These are phyloP conservation scores for Populus trichocarpa DNA, from an alignment of 441 rosid genomes.

Conservation along the genomic window DNA sequence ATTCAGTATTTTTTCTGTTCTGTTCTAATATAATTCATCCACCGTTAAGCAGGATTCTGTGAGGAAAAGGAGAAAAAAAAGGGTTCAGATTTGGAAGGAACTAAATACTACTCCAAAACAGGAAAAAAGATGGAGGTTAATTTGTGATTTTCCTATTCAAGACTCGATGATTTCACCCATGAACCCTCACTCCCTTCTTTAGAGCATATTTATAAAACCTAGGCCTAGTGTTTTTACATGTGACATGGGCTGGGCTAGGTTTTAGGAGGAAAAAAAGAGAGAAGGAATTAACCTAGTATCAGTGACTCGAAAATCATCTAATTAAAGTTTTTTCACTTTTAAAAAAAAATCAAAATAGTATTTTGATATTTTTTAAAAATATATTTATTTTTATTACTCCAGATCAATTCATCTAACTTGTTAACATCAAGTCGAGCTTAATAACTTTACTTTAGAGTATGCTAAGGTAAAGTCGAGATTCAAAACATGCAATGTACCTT, in stretches of 20 bases:
- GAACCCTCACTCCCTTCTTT: background rate
- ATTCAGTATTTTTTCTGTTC: background rate
- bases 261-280: too few relatives aligned
- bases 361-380: too few relatives aligned
- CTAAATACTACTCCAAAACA: background rate
- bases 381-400: too few relatives aligned
- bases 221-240: too few relatives aligned
- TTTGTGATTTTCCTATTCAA: background rate
- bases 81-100: background rate
- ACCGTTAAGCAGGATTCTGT: background rate
- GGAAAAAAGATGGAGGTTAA: background rate
- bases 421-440: background rate
- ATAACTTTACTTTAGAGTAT: background rate
- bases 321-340: too few relatives aligned
- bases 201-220: too few relatives aligned
- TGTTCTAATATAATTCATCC: background rate
- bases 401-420: background rate
- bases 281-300: too few relatives aligned
- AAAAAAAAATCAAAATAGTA: too few relatives aligned
- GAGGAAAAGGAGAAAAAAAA: background rate
- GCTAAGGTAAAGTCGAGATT: background rate
- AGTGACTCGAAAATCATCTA: background rate
- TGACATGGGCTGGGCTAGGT: too few relatives aligned
- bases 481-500: background rate
- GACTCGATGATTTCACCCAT: background rate